Evolutionary conservation across 148 eudicot species (phyloP).

Genomic region (Gaultheria prostrata): DNA sequence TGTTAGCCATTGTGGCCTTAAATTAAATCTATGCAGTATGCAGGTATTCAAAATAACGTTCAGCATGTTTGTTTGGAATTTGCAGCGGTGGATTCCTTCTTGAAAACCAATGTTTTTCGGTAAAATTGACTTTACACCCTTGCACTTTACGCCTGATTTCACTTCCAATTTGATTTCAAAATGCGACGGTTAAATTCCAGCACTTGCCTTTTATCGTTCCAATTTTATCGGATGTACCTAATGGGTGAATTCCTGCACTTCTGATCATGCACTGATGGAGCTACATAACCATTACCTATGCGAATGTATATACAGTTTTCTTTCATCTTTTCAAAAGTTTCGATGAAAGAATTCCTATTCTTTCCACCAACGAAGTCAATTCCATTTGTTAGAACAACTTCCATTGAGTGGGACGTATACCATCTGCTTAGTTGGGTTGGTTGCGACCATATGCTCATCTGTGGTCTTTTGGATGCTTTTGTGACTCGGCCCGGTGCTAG

Average conservation of each 20-base stretch:
- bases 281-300: no score
- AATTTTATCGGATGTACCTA: not conserved
- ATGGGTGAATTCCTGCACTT: not conserved
- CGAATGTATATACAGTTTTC: no score
- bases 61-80: not conserved
- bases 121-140: not conserved
- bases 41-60: not conserved
- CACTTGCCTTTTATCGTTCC: not conserved
- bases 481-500: no score
- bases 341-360: no score
- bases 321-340: no score
- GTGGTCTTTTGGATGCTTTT: no score
- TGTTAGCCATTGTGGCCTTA: not conserved
- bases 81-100: not conserved
- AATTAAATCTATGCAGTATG: not conserved
- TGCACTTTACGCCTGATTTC: not conserved
- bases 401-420: no score
- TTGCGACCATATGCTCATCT: no score
- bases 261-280: not conserved
- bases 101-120: not conserved
- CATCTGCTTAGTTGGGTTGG: no score
- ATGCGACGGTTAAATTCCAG: not conserved
- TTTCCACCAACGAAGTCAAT: no score
- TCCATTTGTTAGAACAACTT: no score
- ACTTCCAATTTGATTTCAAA: not conserved